These are phyloP conservation scores for Candida pseudoviswanathii DNA, from an alignment of 1,139 yeast species.

Conservation along the genomic window DNA sequence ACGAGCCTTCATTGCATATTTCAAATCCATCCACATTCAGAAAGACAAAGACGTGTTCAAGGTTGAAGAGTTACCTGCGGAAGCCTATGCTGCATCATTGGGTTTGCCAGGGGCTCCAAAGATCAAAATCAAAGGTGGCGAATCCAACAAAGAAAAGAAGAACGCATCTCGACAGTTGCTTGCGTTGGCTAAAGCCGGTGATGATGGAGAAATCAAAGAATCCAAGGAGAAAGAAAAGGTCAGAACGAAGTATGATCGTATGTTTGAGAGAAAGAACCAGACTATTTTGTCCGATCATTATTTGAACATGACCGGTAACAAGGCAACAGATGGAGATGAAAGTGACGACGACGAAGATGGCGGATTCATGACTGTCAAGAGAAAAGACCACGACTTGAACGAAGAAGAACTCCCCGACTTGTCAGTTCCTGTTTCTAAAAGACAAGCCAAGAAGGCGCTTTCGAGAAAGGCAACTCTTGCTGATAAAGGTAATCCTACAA, in stretches of 20 bases:
- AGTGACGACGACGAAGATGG: constrained; percentile 49
- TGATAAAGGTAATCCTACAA: constrained; percentile 69
- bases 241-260: constrained; percentile 89
- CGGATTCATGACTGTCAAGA: constrained; percentile 70
- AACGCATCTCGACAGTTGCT: constrained; percentile 75
- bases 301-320: constrained; percentile 60
- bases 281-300: constrained; percentile 89
- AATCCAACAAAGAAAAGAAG: constrained; percentile 67
- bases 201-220: constrained; percentile 59
- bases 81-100: constrained; percentile 79
- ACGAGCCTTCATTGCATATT: constrained; percentile 91
- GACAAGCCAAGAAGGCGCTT: constrained; percentile 85
- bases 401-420: constrained; percentile 69
- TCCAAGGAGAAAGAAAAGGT: constrained; percentile 54
- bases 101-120: constrained; percentile 98
- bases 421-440: constrained; percentile 69
- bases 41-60: constrained; percentile 85
- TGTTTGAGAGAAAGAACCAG: constrained; percentile 95
- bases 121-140: constrained; percentile 64
- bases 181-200: constrained; percentile 59
- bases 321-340: constrained; percentile 27
- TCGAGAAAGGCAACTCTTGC: constrained; percentile 80
- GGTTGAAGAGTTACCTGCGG: constrained; percentile 75
- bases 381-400: constrained; percentile 68
- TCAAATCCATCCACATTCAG: constrained; percentile 81